Evolutionary conservation across 495 filamentous ascomycete genomes (phyloP), one percentile per base, ranked within the genome.

Genomic region (Penicillium chermesinum): DNA sequence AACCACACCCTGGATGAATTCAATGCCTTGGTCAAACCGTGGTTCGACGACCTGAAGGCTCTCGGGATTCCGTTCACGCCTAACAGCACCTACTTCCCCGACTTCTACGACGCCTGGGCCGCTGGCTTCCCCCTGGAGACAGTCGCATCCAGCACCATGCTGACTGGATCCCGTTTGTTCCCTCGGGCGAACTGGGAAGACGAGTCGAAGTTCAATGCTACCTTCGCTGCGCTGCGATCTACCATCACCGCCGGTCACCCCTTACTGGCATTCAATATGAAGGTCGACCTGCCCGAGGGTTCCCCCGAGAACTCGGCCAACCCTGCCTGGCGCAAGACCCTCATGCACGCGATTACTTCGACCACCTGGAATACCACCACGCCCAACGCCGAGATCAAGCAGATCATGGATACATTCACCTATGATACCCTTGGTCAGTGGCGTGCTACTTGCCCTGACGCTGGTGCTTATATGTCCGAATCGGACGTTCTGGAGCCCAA

Each of bases 401-500:
- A 39, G 7, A 47, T 44, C 12, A 55, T 61, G 57, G 38, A 62
- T 1, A 15, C 50, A 34, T 58, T 67, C 38, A 64, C 64, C 41
- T 70, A 71, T 54, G 55, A 59, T 14, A 58, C 74, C 38, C 69
- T 80, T 38, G 70, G 71, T 9, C 63, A 70, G n/a, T 80, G 76
- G 77, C 70, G 77, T 32, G 62, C 68, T 14, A 61, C 69, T 10
- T 66, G 57, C 35, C 65, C 67, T 2, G 59, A 62, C 0, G 43
- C 63, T 0, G 65, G 66, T n/a, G 63, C 64, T 0, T 69, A 69
- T 46, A 63, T 68, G 61, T 58, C 57, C 27, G 67, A 71, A 57
- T 54, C 64, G 19, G 78, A 86, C 58, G 61, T 78, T n/a, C 65
- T 76, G 40, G 81, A 86, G 61, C 82, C 83, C 0, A 58, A 82